A percentile compares a stretch with the other conserved stretches of the same genome.
phyloP scores from a whole-genome alignment of 805 yeast genomes.

The Torulaspora microellipsoides region DNA sequence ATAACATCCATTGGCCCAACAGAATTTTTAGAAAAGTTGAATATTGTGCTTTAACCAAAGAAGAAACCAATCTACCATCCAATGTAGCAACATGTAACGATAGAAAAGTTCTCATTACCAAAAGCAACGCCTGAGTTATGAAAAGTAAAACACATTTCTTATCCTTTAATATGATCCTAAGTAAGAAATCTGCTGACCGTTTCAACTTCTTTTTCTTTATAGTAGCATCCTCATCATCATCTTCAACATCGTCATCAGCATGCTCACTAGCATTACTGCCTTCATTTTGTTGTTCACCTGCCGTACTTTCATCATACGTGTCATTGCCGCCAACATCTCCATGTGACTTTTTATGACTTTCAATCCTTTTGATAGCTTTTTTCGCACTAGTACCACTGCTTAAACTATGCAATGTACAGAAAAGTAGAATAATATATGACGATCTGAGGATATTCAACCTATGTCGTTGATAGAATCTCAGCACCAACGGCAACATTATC shows the following conservation, averaged over 20 bases:
- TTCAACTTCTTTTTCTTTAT: conserved; percentile 2
- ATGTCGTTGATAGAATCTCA: conserved; percentile 24
- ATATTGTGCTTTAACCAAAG: conserved; percentile 68
- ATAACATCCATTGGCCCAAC: conserved; percentile 65
- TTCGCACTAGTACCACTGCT: conserved; percentile 15
- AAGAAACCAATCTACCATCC: conserved; percentile 82
- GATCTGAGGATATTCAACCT: conserved; percentile 27
- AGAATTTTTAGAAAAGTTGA: conserved; percentile 57
- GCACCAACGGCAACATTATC: conserved; percentile 5
- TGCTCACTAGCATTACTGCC: conserved; percentile 1
- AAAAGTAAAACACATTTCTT: conserved; percentile 35
- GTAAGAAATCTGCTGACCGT: conserved; percentile 20
- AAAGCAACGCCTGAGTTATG: conserved; percentile 50
- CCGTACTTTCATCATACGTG: conserved; percentile 8
- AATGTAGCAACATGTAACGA: conserved; percentile 79
- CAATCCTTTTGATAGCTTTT: conserved; percentile 6
- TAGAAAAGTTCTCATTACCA: conserved; percentile 64
- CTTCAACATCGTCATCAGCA: neutral
- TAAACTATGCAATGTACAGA: conserved; percentile 21
- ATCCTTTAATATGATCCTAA: conserved; percentile 25
- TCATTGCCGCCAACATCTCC: conserved; percentile 8
- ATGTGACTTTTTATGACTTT: conserved; percentile 7
- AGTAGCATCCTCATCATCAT: conserved; percentile 1
- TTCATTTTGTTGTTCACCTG: conserved; percentile 6
- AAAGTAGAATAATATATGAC: conserved; percentile 28